These are phyloP conservation scores for Aspergillus sp. DNA, from an alignment of 2,329 filamentous ascomycete genomes.

Conservation along the genomic window DNA sequence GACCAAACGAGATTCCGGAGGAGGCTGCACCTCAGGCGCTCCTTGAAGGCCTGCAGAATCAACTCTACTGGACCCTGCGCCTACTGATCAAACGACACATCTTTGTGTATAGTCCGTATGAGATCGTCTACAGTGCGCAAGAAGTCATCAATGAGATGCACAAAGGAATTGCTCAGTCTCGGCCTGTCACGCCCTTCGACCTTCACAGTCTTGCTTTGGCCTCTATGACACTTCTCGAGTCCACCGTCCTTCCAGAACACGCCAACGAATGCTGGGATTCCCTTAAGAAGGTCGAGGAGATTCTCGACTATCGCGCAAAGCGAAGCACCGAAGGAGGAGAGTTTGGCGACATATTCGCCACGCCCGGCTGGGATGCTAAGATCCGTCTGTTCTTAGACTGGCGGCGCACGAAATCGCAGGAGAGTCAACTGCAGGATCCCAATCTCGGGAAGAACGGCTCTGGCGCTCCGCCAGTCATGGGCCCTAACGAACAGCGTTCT, in stretches of 20 bases:
- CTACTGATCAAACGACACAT: conserved; percentile 43
- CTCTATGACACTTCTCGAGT: conserved; percentile 42
- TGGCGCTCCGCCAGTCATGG: conserved; percentile 33
- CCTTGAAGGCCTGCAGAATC: conserved; percentile 37
- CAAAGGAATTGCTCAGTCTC: conserved; percentile 29
- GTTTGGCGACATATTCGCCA: conserved; percentile 39
- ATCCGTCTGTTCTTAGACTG: conserved; percentile 40
- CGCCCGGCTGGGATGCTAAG: conserved; percentile 39
- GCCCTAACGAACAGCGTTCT: conserved; percentile 43
- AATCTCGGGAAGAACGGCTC: conserved; percentile 15
- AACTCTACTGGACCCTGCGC: conserved; percentile 43
- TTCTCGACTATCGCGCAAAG: conserved; percentile 46
- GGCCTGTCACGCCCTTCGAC: conserved; percentile 39
- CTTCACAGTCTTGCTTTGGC: conserved; percentile 40
- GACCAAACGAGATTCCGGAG: conserved; percentile 24
- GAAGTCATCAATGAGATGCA: conserved; percentile 40
- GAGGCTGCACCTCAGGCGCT: conserved; percentile 25
- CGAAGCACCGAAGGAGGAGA: conserved; percentile 26
- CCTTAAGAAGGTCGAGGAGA: conserved; percentile 51
- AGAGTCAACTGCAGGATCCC: conserved; percentile 29
- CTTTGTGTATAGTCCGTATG: conserved; percentile 40
- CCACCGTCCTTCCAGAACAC: conserved; percentile 39
- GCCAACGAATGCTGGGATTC: conserved; percentile 37
- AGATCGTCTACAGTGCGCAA: conserved; percentile 40
- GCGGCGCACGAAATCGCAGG: conserved; percentile 34